Evolutionary conservation across 495 filamentous ascomycete species (phyloP), one percentile per base, ranked within the genome.

Genomic region (Pseudomonodictys pantanalensis): DNA sequence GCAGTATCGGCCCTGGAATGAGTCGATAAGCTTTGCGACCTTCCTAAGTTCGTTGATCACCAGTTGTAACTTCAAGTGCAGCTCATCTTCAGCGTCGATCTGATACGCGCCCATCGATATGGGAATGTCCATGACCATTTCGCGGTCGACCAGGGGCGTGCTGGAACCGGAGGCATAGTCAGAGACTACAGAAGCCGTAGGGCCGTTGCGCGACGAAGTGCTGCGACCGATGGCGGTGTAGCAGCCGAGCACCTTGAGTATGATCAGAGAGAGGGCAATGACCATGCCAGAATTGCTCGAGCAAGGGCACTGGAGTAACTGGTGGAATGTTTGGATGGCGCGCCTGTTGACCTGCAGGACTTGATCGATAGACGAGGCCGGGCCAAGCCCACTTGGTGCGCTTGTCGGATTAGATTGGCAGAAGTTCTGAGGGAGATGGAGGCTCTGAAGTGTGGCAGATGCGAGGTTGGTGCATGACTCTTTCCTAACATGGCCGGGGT

Each of bases 21-120:
- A 49, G 28, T 68, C 58, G 17, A 68, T 49, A 11, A 64, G 55
- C 46, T 66, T 66, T 8, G 52, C 55, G 23, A 68, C 64, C 54
- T 62, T 66, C n/a, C 62, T 48, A 42, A 68, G 48, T 11, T 65
- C 57, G 43, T 55, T 68, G 32, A 68, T 56, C 12, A 68, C 66
- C 10, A 68, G 52, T 23, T 66, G 66, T 28, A 62, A 47, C 41
- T 66, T 68, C 48, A 68, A 50, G 26, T 66, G 44, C 29, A 44
- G 43, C 33, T 64, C 54, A 23, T 61, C 63, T 41, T 68, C 66
- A 4, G 59, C 58, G 12, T 68, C 66, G 33, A 68, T 52, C 47
- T 66, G 62, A 51, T 66, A 68, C 3, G 48, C 63, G 24, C 66
- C 66, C 44, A 68, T 64, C 33, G 63, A 58, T 28, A 68, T 66